Evolutionary conservation across 495 filamentous ascomycete genomes (phyloP), one percentile per base, ranked within the genome.

Genomic region (Lasiosphaeriaceae sp.): DNA sequence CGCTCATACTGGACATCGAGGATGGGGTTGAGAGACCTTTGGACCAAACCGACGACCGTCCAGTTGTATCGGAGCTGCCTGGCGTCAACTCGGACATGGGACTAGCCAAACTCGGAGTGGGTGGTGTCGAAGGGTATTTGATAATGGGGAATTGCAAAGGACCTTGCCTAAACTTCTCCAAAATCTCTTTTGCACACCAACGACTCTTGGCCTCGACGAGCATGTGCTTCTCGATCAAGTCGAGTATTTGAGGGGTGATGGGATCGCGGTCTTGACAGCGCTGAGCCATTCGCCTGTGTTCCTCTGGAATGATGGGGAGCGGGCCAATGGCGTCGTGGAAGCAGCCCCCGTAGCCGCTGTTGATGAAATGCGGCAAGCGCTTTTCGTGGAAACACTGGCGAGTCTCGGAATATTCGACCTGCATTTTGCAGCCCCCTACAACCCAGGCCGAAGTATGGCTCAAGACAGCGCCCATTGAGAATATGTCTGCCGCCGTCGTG

Each of bases 391-490:
- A 69, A 1, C 17, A 46, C 48, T n/a, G 47, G 0, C 78, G 74
- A 8, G 54, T 50, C 3, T 59, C 34, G 4, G 61, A 66, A 57
- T 79, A 81, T 6, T 71, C 58, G 1, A 24, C 39, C 11, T 77
- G 64, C 46, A 66, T 63, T 8, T 66, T 51, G 35, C 49, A 56
- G 0, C 71, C 76, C 11, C 68, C 56, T 1, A 60, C 65, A 3
- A 74, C 58, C 77, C 76, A 80, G 12, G 70, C 66, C 8, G 66
- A 67, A 35, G 65, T 74, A 58, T 78, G 75, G 46, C 76, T 80
- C 19, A 69, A 65, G n/a, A 80, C 64, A 55, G 75, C 75, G 1
- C 74, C 76, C 11, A 79, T 60, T 0, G 76, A 74, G 71, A 75
- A 81, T 9, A 80, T 74, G 54, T 80, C 78, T 34, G 71, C 65